phyloP scores from a whole-genome alignment of 805 yeast species.

The Diddensiella caesifluorescens region DNA sequence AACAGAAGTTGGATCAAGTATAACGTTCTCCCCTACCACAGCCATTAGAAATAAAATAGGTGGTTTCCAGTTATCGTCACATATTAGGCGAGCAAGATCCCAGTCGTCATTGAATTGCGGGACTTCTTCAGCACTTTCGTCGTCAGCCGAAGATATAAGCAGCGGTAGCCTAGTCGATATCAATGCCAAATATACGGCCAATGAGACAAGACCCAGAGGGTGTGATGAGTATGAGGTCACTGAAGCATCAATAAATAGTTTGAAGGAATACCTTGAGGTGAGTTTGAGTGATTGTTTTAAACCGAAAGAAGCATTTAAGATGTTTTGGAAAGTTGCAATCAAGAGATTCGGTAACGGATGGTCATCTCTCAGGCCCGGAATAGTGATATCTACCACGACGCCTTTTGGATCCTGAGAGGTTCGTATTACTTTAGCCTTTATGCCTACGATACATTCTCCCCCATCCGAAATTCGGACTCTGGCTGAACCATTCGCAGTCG shows the following conservation, averaged over 20 bases:
- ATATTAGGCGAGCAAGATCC: slow-evolving; percentile 50
- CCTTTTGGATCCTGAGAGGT: slow-evolving; percentile 41
- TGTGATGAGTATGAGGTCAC: slow-evolving; percentile 72
- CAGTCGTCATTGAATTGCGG: slow-evolving; percentile 91
- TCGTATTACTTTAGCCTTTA: slow-evolving; percentile 73
- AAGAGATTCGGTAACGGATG: slow-evolving; percentile 61
- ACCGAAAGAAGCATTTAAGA: slow-evolving; percentile 41
- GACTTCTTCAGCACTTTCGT: slow-evolving; percentile 64
- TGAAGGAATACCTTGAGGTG: slow-evolving; percentile 70
- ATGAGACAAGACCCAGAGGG: slow-evolving; percentile 74
- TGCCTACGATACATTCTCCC: slow-evolving; percentile 85
- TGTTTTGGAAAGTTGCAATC: slow-evolving; percentile 53
- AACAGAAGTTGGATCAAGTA: slow-evolving; percentile 82
- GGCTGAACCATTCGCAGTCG: slow-evolving; percentile 89
- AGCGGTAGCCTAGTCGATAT: slow-evolving; percentile 72
- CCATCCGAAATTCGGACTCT: slow-evolving; percentile 84
- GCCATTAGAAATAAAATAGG: slow-evolving; percentile 78
- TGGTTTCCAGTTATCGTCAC: slow-evolving; percentile 47
- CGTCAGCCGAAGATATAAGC: slow-evolving; percentile 62
- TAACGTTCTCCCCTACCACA: slow-evolving; percentile 59
- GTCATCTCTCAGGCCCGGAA: slow-evolving; percentile 67
- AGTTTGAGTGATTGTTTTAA: slow-evolving; percentile 48
- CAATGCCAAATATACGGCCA: slow-evolving; percentile 77
- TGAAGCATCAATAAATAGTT: slow-evolving; percentile 72
- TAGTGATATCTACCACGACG: slow-evolving; percentile 70